Conservation (phyloP, 106 monocot genomes). For the Vanilla planifolia region DNA sequence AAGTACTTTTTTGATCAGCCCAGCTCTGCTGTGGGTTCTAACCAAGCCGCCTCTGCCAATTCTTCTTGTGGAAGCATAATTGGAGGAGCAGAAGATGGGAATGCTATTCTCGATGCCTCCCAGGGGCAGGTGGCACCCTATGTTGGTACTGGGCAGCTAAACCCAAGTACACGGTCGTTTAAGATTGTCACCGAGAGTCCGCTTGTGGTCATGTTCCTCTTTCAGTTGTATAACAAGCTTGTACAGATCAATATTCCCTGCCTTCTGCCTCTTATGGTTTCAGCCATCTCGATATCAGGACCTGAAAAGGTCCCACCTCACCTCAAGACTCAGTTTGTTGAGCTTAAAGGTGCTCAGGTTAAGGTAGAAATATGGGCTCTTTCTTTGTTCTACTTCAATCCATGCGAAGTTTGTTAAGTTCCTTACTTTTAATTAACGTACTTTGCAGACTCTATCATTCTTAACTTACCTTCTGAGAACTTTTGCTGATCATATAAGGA, state of each 20-base stretch:
- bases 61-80: constrained; percentile 2
- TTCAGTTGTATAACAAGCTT: constrained; percentile 90
- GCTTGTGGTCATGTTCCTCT: constrained; percentile 98
- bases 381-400: not conserved
- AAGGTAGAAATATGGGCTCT: constrained; percentile 54
- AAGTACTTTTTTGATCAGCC: constrained; percentile 57
- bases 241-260: constrained; percentile 94
- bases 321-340: constrained; percentile 66
- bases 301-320: constrained; percentile 78
- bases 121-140: constrained; percentile 7
- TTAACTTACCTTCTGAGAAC: constrained; percentile 90
- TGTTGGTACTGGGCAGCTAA: constrained; percentile 54
- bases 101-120: constrained; percentile 23
- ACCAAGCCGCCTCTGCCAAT: constrained; percentile 8
- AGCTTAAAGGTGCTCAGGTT: constrained; percentile 93
- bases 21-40: not conserved
- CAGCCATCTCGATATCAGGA: constrained; percentile 80
- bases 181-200: constrained; percentile 99
- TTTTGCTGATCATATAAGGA: constrained; percentile 74
- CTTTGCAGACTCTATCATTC: constrained; percentile 82
- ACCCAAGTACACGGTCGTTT: constrained; percentile 86
- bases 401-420: not conserved
- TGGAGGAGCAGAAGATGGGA: constrained; percentile 17
- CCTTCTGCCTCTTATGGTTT: constrained; percentile 82
- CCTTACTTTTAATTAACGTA: not conserved